Conservation (phyloP, 23 red algal genomes). For the Cyanidioschyzon merolae region DNA sequence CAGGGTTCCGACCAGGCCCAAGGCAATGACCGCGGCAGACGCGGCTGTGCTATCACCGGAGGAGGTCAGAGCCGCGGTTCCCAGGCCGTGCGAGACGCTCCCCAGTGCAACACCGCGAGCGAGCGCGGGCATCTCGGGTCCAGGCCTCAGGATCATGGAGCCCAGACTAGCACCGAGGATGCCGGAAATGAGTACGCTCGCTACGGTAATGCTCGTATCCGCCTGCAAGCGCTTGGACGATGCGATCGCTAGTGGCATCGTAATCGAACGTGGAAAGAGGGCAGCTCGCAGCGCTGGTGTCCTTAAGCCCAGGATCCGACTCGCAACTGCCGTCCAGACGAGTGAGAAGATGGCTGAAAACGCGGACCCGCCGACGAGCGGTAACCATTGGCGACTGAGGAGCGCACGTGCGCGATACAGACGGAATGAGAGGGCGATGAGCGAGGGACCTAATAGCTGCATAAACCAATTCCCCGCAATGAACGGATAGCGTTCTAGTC, state of each 20-base stretch:
- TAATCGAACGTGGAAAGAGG: background rate
- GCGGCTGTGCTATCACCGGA: background rate
- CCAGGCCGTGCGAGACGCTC: background rate
- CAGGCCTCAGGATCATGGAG: background rate
- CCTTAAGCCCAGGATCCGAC: background rate
- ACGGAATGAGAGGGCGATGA: constrained; percentile 9
- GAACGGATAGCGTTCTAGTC: background rate
- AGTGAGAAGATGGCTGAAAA: background rate
- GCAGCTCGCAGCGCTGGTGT: background rate
- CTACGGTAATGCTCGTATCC: constrained; percentile 10
- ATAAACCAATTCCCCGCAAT: background rate
- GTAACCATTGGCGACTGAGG: background rate
- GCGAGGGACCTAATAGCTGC: constrained; percentile 16
- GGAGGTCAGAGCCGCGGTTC: background rate
- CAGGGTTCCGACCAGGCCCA: background rate
- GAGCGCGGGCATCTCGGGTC: background rate
- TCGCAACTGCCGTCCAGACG: background rate
- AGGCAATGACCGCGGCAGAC: background rate
- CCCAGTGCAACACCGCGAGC: constrained; percentile 9
- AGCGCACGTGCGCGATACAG: background rate
- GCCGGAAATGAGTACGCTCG: constrained; percentile 3
- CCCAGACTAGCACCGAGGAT: constrained; percentile 18
- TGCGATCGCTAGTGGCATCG: constrained; percentile 11
- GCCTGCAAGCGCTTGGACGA: background rate
- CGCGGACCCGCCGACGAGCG: background rate